Base-by-base conservation (phyloP, 1,284 basidiomycete species). In the Papiliotrema flavescens region DNA sequence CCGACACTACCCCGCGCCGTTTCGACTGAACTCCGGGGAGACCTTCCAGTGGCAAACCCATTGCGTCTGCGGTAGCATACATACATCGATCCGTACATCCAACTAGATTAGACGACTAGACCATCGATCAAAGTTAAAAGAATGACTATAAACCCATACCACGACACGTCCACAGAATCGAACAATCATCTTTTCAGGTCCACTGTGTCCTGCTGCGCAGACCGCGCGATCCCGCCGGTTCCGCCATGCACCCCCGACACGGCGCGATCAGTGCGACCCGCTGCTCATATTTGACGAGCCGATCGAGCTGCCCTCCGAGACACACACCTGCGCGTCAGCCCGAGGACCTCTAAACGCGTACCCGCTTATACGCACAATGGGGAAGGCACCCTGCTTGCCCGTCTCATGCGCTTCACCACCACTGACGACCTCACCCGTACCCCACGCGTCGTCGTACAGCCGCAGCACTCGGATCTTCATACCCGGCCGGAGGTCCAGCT, bases 371-470 rank as follows among this genome's bases (percentile, higher is more conserved):
- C 72, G 63, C 28, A 75, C 70, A 34, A 74, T 65, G 13, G 70
- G 72, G 69, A 74, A 74, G 44, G 69, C 69, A 35, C 75, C 75
- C 49, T 68, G 61, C 49, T 60, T 61, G 2, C 72, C 73, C 0
- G 59, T 47, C 39, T 67, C 63, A 17, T 51, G 44, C 6, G 40
- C 51, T 43, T 69, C 63, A 2, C 61, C 62, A 6, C 64, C 66
- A 5, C 47, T 37, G 22, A 71, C 44, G 7, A 73, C 63, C 46
- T 69, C 63, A 9, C 69, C 74, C 1, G 69, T 72, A 0, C 67
- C 75, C 74, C 75, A 76, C 2, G 71, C 72, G 57, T 76, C 75
- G 53, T 76, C 74, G 56, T 71, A 76, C 32, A 75, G 54, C 34
- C 71, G 61, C 40, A 67, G 47, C 15, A 76, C 70, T 2, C 55